Conservation (phyloP, 345 rosid species). For the Leavenworthia alabamica region DNA sequence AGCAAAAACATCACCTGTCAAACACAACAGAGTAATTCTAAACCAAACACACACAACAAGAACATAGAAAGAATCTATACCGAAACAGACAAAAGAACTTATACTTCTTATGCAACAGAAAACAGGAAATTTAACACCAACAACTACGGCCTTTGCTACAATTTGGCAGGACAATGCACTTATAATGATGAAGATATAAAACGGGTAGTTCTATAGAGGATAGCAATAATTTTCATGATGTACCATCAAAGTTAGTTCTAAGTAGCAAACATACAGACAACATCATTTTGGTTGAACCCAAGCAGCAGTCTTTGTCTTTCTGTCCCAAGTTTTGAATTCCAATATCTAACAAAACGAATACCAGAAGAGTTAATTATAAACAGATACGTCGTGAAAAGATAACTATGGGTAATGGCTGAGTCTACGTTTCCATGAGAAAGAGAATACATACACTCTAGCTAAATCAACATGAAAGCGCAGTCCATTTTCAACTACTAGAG, state of each 20-base stretch:
- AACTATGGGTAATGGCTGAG: background rate
- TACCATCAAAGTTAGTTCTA: constrained; percentile 15
- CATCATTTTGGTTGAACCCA: constrained; percentile 54
- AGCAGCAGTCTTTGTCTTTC: constrained; percentile 78
- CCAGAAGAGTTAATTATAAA: background rate
- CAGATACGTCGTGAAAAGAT: background rate
- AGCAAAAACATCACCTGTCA: constrained; percentile 77
- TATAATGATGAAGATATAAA: background rate
- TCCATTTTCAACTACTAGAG: constrained; percentile 84
- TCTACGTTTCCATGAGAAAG: background rate
- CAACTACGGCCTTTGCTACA: background rate
- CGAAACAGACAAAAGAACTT: background rate
- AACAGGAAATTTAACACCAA: background rate
- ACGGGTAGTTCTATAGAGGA: background rate
- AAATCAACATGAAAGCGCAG: constrained; percentile 79
- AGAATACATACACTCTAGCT: constrained; percentile 59
- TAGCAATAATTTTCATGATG: constrained; percentile 6
- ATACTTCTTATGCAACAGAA: constrained; percentile 6
- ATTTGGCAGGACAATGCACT: background rate
- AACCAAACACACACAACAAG: background rate
- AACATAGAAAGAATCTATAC: background rate
- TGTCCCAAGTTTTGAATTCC: constrained; percentile 89
- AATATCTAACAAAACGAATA: constrained; percentile 48
- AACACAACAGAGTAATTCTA: constrained; percentile 4
- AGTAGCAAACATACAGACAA: constrained; percentile 62